These are phyloP conservation scores for Raphanus sativus DNA, from an alignment of 345 rosid genomes.

Conservation along the genomic window DNA sequence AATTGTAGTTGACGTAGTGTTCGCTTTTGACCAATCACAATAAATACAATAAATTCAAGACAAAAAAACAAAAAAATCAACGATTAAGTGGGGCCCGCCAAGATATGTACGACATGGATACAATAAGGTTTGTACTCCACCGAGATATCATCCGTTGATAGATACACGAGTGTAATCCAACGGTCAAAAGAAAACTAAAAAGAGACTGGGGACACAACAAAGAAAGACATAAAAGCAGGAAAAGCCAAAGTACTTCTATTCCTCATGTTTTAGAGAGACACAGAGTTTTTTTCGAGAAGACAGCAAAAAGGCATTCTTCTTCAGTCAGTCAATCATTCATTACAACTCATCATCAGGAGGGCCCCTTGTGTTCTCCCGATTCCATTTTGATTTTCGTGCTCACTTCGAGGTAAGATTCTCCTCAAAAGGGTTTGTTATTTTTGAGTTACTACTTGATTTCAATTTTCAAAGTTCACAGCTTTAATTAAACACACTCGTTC, in stretches of 20 bases:
- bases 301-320: background rate
- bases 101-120: background rate
- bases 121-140: background rate
- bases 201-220: background rate
- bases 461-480: background rate
- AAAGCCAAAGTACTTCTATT: slow-evolving; percentile 26
- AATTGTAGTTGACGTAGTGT: too few species aligned
- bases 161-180: slow-evolving; percentile 7
- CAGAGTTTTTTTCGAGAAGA: background rate
- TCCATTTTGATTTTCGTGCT: slow-evolving; percentile 1
- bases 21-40: too few species aligned
- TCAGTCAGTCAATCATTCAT: background rate
- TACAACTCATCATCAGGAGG: background rate
- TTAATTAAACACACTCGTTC: background rate
- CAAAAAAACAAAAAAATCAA: too few species aligned
- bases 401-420: slow-evolving; percentile 31
- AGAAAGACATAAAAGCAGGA: slow-evolving; percentile 6
- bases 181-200: background rate
- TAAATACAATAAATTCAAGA: too few species aligned
- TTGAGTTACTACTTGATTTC: background rate
- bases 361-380: background rate
- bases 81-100: background rate
- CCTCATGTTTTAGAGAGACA: too few species aligned
- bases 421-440: background rate
- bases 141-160: slow-evolving; percentile 7